A percentile compares a stretch with the other conserved stretches of the same genome.
phyloP scores from a whole-genome alignment of 768 basidiomycete species.

The Collybiopsis confluens region DNA sequence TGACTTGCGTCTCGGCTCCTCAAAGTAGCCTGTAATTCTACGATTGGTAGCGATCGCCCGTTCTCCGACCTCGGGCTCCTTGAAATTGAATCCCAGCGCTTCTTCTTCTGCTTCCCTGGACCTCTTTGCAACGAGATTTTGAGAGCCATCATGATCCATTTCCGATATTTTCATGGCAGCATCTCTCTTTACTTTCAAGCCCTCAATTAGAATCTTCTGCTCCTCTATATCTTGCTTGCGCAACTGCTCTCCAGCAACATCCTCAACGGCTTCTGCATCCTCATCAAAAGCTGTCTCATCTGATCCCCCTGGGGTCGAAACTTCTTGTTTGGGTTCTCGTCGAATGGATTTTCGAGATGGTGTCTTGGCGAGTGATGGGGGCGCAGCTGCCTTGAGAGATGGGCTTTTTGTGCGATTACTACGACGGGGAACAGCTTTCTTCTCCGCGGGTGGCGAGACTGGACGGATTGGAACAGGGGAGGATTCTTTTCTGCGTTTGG shows the following conservation, averaged over 20 bases:
- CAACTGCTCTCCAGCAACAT: constrained; percentile 57
- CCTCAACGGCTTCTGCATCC: constrained; percentile 52
- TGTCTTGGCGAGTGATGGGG: constrained; percentile 33
- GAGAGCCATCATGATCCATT: constrained; percentile 18
- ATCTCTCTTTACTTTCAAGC: constrained; percentile 63
- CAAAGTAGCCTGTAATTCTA: constrained; percentile 49
- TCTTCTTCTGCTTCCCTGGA: constrained; percentile 53
- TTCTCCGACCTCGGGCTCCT: constrained; percentile 61
- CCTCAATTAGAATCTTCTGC: constrained; percentile 72
- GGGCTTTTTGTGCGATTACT: constrained; percentile 40
- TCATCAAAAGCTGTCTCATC: constrained; percentile 68
- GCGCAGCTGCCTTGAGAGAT: constrained; percentile 27
- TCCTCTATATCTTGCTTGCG: constrained; percentile 69
- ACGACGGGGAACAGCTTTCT: constrained; percentile 27
- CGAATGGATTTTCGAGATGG: constrained; percentile 27
- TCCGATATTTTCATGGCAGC: constrained; percentile 13
- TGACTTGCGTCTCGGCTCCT: constrained; percentile 68
- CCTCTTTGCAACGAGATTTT: constrained; percentile 35
- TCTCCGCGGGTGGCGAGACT: constrained; percentile 38
- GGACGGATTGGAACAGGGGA: constrained; percentile 41
- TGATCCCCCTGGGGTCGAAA: constrained; percentile 45
- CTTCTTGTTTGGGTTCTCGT: constrained; percentile 29
- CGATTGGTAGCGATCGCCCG: constrained; percentile 60
- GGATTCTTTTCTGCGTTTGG: constrained; percentile 66
- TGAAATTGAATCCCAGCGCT: constrained; percentile 57